These are phyloP conservation scores for Penicillium macrosclerotiorum DNA, from an alignment of 495 filamentous ascomycete species.

Conservation along the genomic window DNA sequence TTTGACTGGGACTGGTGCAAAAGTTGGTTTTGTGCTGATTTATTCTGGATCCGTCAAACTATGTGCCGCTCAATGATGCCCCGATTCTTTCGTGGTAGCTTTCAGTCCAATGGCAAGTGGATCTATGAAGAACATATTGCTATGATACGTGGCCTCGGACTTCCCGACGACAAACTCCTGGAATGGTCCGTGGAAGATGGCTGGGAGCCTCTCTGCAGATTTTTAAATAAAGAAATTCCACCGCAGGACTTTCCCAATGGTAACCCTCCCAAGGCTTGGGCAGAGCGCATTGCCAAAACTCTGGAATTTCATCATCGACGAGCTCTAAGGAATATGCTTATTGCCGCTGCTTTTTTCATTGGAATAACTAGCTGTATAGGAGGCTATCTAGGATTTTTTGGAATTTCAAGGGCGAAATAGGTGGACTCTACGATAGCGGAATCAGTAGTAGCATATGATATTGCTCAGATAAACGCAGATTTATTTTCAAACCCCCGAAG, in stretches of 20 bases:
- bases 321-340: slow-evolving; percentile 16
- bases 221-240: slow-evolving; percentile 3
- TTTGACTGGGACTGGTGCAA: slow-evolving; percentile 12
- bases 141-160: slow-evolving; percentile 17
- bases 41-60: slow-evolving; percentile 16
- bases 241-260: slow-evolving; percentile 3
- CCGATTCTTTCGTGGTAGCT: slow-evolving; percentile 12
- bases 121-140: slow-evolving; percentile 12
- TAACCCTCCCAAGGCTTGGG: slow-evolving; percentile 17
- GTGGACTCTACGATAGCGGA: too few relatives aligned
- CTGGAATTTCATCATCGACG: slow-evolving; percentile 10
- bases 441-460: too few relatives aligned
- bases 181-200: slow-evolving; percentile 45
- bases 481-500: too few relatives aligned
- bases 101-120: slow-evolving; percentile 10
- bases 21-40: slow-evolving; percentile 14
- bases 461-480: too few relatives aligned
- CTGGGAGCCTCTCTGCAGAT: slow-evolving; percentile 45
- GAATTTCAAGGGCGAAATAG: too few relatives aligned
- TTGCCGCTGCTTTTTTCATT: slow-evolving; percentile 7
- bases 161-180: slow-evolving; percentile 29
- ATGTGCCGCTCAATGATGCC: slow-evolving; percentile 12
- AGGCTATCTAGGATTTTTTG: too few relatives aligned
- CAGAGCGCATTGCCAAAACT: slow-evolving; percentile 16
- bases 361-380: too few relatives aligned